Base-by-base conservation (phyloP, 2,329 filamentous ascomycete genomes). In the Paraphaeosphaeria minitans region DNA sequence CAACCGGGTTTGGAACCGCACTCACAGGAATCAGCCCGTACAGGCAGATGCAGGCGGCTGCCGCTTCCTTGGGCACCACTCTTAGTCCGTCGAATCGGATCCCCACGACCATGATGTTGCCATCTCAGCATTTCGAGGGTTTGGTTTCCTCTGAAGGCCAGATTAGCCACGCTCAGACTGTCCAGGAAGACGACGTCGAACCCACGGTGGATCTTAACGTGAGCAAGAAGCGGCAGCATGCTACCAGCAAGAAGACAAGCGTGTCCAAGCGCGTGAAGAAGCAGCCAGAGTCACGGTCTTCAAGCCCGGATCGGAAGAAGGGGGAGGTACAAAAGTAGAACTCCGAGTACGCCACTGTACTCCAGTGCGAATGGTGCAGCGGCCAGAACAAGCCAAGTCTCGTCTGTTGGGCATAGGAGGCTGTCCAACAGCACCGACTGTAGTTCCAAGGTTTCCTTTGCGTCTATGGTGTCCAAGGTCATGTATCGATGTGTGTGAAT, bases 81-180 rank as follows among this genome's bases (percentile, higher is more conserved):
- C 48, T 56, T 13, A 19, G 46, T 13, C 21, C 54, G 12, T 43
- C 35, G 16, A 27, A 35, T 24, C 54, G 55, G 33, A 41, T 45
- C 16, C 54, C 54, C 12, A 21, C 56, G 29, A 48, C 43, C 22
- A 35, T 53, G 55, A 49, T 43, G 31, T 16, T 51, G 29, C 39
- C 56, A 3, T 47, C 47, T 10, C 57, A 53, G 19, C 37, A 19
- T 21, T 39, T 21, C 6, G 21, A 14, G 12, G 35, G 27, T n/a
- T 37, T 24, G 16, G 19, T 41, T 35, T 27, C n/a, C 35, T 12
- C 19, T 8, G 16, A 19, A 22, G 19, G 10, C 13, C 19, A 29
- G 6, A 24, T 16, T 19, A 45, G 19, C 21, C 14, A 33, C 35
- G 13, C 35, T 27, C 33, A 41, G 14, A n/a, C 8, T 45, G 3